Percentiles rank a stretch among this genome's conserved stretches.
Conservation (phyloP, 2,329 filamentous ascomycete genomes). For the Periglandula ipomoeae region DNA sequence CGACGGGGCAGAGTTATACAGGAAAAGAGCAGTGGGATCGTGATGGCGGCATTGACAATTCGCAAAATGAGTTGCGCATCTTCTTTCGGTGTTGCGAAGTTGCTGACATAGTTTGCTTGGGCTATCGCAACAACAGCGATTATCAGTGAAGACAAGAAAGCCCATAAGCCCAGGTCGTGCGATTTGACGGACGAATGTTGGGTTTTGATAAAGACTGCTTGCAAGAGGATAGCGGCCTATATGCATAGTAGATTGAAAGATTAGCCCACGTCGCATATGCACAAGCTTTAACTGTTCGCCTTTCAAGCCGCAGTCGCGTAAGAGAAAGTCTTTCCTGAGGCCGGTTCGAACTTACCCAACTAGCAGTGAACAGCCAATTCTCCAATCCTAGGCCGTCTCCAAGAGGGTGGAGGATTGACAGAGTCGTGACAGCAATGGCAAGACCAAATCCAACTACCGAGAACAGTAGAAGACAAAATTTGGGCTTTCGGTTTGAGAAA, state of each 20-base stretch:
- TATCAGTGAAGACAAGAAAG: conserved; percentile 37
- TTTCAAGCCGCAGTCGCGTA: not conserved
- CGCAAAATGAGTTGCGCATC: conserved; percentile 36
- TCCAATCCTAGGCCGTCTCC: conserved; percentile 36
- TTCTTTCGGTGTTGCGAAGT: conserved; percentile 21
- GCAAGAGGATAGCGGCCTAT: conserved; percentile 42
- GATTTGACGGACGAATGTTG: conserved; percentile 41
- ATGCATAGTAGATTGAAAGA: not conserved
- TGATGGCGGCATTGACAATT: conserved; percentile 34
- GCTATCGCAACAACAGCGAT: conserved; percentile 34
- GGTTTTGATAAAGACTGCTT: conserved; percentile 39
- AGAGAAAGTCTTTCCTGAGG: not conserved
- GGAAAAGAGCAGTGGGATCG: conserved; percentile 35
- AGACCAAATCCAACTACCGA: conserved; percentile 43
- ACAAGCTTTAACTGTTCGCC: too few relatives aligned
- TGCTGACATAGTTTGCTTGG: conserved; percentile 31
- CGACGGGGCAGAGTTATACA: conserved; percentile 54
- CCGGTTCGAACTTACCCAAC: conserved; percentile 48
- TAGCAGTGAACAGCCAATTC: conserved; percentile 50
- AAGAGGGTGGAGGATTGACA: conserved; percentile 32
- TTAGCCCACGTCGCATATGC: not conserved
- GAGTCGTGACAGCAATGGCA: conserved; percentile 47
- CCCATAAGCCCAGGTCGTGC: conserved; percentile 44
- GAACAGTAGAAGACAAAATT: conserved; percentile 43
- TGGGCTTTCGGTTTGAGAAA: conserved; percentile 54